Conservation (phyloP, 805 yeast genomes). For the Saturnispora zaruensis region DNA sequence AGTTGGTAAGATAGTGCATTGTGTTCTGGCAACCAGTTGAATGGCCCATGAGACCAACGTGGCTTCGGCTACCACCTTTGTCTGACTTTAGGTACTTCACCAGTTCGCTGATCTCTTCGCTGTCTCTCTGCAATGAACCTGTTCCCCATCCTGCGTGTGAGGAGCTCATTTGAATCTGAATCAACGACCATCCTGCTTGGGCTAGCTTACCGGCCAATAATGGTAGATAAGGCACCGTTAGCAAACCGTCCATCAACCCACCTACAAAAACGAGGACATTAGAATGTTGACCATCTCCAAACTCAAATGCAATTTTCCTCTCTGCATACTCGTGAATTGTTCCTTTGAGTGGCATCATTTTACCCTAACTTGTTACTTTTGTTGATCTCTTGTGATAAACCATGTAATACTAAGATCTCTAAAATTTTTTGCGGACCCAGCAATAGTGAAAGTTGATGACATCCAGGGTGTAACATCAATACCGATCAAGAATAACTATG, state of each 20-base stretch:
- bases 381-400: no score
- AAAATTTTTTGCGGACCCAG: neutral
- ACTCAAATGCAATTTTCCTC: conserved; percentile 48
- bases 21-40: conserved; percentile 83
- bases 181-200: conserved; percentile 45
- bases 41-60: conserved; percentile 66
- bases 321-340: conserved; percentile 38
- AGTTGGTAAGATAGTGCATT: conserved; percentile 46
- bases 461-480: no score
- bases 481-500: no score
- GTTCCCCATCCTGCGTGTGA: conserved; percentile 73
- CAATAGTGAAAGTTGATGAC: no score
- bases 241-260: conserved; percentile 64
- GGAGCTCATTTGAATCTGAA: conserved; percentile 48
- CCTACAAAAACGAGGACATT: conserved; percentile 64
- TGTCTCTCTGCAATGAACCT: conserved; percentile 51
- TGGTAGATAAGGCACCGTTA: conserved; percentile 57
- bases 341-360: conserved; percentile 26
- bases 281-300: conserved; percentile 25
- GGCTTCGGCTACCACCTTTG: conserved; percentile 36
- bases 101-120: conserved; percentile 44
- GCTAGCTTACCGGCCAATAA: conserved; percentile 38
- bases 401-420: neutral
- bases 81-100: conserved; percentile 45
- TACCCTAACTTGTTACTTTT: neutral